phyloP scores from a whole-genome alignment of 2,329 filamentous ascomycete genomes.

The Aureobasidium uvarum region DNA sequence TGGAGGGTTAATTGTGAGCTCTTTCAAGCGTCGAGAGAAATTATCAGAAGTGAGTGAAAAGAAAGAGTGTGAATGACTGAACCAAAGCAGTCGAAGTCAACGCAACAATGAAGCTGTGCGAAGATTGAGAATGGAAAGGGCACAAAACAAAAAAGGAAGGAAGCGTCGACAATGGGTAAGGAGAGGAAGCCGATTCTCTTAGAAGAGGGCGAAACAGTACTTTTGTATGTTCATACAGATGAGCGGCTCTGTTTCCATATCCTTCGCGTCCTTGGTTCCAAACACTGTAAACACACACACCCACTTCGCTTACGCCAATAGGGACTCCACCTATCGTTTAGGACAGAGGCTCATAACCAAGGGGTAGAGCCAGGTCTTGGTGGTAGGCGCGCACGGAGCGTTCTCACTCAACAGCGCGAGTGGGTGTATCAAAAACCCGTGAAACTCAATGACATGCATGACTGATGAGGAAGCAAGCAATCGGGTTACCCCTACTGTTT shows the following conservation, averaged over 20 bases:
- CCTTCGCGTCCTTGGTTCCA: not conserved
- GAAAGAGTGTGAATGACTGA: constrained; percentile 19
- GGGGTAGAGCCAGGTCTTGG: constrained; percentile 13
- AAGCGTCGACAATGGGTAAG: not conserved
- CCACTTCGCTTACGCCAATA: constrained; percentile 9
- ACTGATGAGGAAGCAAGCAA: not conserved
- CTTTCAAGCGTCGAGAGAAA: not conserved
- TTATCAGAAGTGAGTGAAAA: not conserved
- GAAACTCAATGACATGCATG: constrained; percentile 7
- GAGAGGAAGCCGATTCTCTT: constrained; percentile 6
- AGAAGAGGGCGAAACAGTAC: constrained; percentile 8
- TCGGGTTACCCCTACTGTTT: not conserved
- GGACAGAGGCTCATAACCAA: constrained; percentile 7
- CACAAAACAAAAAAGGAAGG: constrained; percentile 11
- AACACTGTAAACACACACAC: constrained; percentile 16
- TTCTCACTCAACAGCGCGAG: constrained; percentile 6
- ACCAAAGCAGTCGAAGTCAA: constrained; percentile 14
- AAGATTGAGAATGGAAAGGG: constrained; percentile 5
- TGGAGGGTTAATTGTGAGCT: not conserved
- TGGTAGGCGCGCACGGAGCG: constrained; percentile 15
- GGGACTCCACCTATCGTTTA: not conserved
- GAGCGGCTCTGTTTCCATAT: not conserved
- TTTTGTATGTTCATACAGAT: constrained; percentile 11
- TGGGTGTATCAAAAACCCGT: not conserved
- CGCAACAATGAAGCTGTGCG: constrained; percentile 3